Base-by-base conservation (phyloP, 192 early-diverging fungal species). In the Podila verticillata region DNA sequence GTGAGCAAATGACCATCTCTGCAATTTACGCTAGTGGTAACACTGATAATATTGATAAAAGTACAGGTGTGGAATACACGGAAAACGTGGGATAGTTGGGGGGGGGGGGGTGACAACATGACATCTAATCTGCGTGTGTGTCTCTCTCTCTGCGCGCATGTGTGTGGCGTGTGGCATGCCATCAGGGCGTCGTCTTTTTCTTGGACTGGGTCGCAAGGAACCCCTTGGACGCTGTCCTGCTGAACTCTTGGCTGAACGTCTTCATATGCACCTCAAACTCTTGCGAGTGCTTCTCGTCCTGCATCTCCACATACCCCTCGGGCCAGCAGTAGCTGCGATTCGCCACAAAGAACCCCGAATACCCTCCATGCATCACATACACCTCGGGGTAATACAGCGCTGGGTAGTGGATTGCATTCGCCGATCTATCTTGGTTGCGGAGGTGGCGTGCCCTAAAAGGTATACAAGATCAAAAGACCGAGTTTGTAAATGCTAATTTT, bases 281-380 rank as follows among this genome's bases (percentile, higher is more conserved):
- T 7, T 83, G 79, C 1, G 73, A 77, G 65, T 86, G 87, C 39
- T 73, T 84, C n/a, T 65, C 63, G 71, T 96, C 87, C 65, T 85
- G 88, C 95, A 96, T 95, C 80, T 94, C 92, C 17, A 94, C 86
- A 80, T 95, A 96, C 34, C 70, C 86, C 78, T 92, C 87, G 30
- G 94, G 95, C 61, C 87, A 79, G 82, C 95, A 95, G 49, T 84
- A 85, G 3, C 75, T 58, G 75, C 90, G 88, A 78, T 88, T 74
- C 29, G 77, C 68, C 44, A 72, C 66, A 66, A 88, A 95, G 68
- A 96, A 96, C 22, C 82, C 83, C 57, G 91, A 87, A 84, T 96
- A 96, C 10, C 95, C 95, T 32, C 95, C 95, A 63, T 94, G 75
- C 60, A 96, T 87, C 22, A 96, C 89, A 79, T 95, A 96, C 39